These are phyloP conservation scores for Chaetomium tenue DNA, from an alignment of 495 filamentous ascomycete genomes.

Conservation along the genomic window DNA sequence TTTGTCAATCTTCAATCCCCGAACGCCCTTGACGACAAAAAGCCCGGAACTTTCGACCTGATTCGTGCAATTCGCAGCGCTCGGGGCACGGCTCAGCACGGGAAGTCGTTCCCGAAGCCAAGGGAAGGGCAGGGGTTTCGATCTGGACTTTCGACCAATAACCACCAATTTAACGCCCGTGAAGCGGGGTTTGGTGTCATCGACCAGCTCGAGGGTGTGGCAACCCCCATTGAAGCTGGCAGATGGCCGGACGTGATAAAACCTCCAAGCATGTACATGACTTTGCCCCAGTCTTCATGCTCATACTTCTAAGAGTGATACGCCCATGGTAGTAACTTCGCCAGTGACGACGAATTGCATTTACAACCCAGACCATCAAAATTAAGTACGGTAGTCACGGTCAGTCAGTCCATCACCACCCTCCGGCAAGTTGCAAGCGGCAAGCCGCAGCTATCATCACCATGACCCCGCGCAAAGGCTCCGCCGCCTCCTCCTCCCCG, in stretches of 20 bases:
- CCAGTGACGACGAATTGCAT: neutral
- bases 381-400: neutral
- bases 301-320: neutral
- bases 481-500: neutral
- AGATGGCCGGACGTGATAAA: neutral
- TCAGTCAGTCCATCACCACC: too few species aligned
- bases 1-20: neutral
- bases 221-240: neutral
- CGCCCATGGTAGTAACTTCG: neutral
- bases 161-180: neutral
- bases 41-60: constrained; percentile 2
- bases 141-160: neutral
- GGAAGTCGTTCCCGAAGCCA: neutral
- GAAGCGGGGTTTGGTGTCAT: neutral
- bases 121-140: neutral
- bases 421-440: too few species aligned
- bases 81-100: neutral
- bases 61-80: neutral
- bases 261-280: too few species aligned
- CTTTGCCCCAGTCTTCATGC: neutral
- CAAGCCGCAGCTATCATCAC: neutral
- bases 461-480: constrained; percentile 2
- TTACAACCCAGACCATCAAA: neutral
- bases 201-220: neutral
- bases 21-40: neutral